These are phyloP conservation scores for Colletotrichum lupini DNA, from an alignment of 2,329 filamentous ascomycete species.

Conservation along the genomic window DNA sequence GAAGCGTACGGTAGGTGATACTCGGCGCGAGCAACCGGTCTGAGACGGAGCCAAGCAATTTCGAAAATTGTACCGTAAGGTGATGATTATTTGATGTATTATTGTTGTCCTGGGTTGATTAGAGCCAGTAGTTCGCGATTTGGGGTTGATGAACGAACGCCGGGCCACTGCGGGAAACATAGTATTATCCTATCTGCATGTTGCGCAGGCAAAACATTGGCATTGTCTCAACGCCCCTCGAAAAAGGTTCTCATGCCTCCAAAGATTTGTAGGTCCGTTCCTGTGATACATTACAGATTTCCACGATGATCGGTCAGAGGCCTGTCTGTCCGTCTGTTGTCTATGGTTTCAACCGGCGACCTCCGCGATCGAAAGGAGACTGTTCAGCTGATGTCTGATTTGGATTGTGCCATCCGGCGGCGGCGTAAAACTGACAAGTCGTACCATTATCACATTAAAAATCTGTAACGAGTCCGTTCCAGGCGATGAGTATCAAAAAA, in stretches of 20 bases:
- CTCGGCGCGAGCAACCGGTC: not conserved
- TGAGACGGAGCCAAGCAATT: conserved; percentile 15
- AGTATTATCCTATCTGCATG: conserved; percentile 8
- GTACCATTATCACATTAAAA: not conserved
- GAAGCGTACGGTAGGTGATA: not conserved
- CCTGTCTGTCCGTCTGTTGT: not conserved
- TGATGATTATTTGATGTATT: conserved; percentile 2
- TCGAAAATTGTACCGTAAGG: not conserved
- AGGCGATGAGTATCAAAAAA: conserved; percentile 15
- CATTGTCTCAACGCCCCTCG: conserved; percentile 26
- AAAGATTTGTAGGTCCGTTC: conserved; percentile 3
- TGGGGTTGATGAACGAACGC: conserved; percentile 21
- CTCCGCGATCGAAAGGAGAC: not conserved
- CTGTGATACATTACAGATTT: not conserved
- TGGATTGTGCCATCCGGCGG: not conserved
- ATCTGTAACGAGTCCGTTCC: conserved; percentile 12
- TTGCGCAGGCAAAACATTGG: conserved; percentile 27
- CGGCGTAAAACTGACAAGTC: not conserved
- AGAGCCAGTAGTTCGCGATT: conserved; percentile 13
- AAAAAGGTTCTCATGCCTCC: not conserved
- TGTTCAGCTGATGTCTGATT: not conserved
- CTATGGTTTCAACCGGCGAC: not conserved
- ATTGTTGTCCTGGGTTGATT: not conserved
- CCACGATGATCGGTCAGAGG: not conserved
- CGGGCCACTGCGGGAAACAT: not conserved